These are phyloP conservation scores for Aspergillus novofumigatus DNA, from an alignment of 2,329 filamentous ascomycete species.

Conservation along the genomic window DNA sequence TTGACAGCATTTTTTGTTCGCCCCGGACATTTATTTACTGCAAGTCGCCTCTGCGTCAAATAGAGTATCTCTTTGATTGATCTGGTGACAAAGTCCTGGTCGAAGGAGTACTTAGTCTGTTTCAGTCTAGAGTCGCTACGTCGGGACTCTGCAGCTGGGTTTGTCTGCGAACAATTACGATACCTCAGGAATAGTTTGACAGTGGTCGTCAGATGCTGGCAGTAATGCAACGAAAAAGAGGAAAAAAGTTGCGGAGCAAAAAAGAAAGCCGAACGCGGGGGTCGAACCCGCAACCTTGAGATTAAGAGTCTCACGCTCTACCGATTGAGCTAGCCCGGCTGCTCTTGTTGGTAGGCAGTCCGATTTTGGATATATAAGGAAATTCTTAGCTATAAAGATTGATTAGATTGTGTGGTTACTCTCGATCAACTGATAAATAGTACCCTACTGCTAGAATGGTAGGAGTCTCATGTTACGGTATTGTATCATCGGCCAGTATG, in stretches of 20 bases:
- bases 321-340: conserved; percentile 50
- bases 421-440: too few relatives aligned
- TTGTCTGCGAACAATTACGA: background rate
- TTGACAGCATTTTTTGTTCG: background rate
- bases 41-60: too few relatives aligned
- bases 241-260: conserved; percentile 8
- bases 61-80: too few relatives aligned
- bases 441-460: too few relatives aligned
- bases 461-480: too few relatives aligned
- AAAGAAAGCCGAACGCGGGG: conserved; percentile 37
- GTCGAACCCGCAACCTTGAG: conserved; percentile 42
- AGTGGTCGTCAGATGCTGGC: background rate
- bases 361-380: too few relatives aligned
- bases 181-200: background rate
- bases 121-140: background rate
- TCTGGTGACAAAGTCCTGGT: background rate
- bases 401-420: too few relatives aligned
- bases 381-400: too few relatives aligned
- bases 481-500: too few relatives aligned
- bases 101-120: background rate
- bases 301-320: conserved; percentile 50
- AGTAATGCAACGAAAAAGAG: background rate
- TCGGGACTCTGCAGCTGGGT: background rate
- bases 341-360: background rate
- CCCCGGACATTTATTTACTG: background rate